These are phyloP conservation scores for Colletotrichum nymphaeae DNA, from an alignment of 2,329 filamentous ascomycete genomes.

Conservation along the genomic window DNA sequence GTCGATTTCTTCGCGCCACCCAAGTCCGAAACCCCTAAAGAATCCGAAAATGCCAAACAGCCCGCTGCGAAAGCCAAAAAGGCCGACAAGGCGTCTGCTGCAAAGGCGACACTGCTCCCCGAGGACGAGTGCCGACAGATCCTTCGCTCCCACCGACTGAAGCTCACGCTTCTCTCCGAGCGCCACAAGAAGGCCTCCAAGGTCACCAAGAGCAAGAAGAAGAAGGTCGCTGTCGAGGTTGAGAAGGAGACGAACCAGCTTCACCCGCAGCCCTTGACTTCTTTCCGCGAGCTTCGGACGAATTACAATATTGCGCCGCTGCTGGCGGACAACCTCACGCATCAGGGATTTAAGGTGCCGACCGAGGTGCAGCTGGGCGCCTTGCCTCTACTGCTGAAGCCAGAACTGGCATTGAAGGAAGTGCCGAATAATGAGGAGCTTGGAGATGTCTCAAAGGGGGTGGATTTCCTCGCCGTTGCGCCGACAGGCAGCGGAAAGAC, in stretches of 20 bases:
- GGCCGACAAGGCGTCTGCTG: constrained; percentile 40
- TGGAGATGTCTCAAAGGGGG: constrained; percentile 44
- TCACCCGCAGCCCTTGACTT: constrained; percentile 82
- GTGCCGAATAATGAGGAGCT: constrained; percentile 49
- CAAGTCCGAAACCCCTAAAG: constrained; percentile 46
- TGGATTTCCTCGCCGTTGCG: constrained; percentile 89
- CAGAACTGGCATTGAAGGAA: constrained; percentile 60
- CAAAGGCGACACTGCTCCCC: constrained; percentile 59
- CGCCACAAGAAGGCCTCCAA: constrained; percentile 53
- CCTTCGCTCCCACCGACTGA: constrained; percentile 84
- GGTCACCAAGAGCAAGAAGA: constrained; percentile 67
- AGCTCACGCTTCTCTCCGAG: constrained; percentile 80
- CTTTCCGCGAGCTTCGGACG: constrained; percentile 78
- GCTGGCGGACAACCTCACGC: constrained; percentile 80
- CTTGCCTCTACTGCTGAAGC: constrained; percentile 79
- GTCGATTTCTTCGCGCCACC: constrained; percentile 70
- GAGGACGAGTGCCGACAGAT: constrained; percentile 80
- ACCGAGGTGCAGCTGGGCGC: constrained; percentile 94
- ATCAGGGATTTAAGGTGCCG: constrained; percentile 87
- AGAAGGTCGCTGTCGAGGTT: constrained; percentile 53
- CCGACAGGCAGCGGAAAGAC: constrained; percentile 98
- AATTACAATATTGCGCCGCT: constrained; percentile 79
- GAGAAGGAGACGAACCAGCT: constrained; percentile 71
- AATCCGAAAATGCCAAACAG: constrained; percentile 37
- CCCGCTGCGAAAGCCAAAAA: constrained; percentile 38